These are phyloP conservation scores for Dentipellis sp. DNA, from an alignment of 768 basidiomycete species.

Conservation along the genomic window DNA sequence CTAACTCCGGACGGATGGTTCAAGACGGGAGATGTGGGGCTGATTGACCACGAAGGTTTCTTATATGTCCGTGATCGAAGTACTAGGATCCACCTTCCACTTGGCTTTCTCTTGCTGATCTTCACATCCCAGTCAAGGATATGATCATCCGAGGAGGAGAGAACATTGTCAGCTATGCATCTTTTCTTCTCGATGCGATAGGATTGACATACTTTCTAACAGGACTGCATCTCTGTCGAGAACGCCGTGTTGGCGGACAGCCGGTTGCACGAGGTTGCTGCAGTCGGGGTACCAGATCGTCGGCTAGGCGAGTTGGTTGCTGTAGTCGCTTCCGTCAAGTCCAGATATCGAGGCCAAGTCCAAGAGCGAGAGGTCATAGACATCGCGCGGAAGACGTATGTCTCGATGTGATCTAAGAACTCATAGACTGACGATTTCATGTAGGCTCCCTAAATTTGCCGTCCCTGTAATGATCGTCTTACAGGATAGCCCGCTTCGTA, in stretches of 20 bases:
- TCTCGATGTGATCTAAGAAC: neutral
- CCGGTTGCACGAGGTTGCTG: conserved; percentile 46
- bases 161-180: conserved; percentile 39
- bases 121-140: conserved; percentile 36
- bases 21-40: conserved; percentile 26
- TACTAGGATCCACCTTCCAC: conserved; percentile 3
- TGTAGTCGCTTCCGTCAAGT: conserved; percentile 41
- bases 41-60: conserved; percentile 26
- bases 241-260: conserved; percentile 51
- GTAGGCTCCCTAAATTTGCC: conserved; percentile 43
- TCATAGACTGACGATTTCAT: neutral
- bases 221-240: conserved; percentile 54
- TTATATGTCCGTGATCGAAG: conserved; percentile 25
- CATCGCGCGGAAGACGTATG: conserved; percentile 33
- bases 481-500: conserved; percentile 37
- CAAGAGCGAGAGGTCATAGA: conserved; percentile 40
- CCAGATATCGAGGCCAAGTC: conserved; percentile 33
- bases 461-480: conserved; percentile 53
- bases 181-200: neutral
- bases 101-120: neutral
- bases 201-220: neutral
- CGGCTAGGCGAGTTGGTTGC: conserved; percentile 54
- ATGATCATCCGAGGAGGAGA: conserved; percentile 59
- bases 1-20: conserved; percentile 27
- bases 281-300: conserved; percentile 50